Percentiles rank a stretch among this genome's conserved stretches.
These are phyloP conservation scores for Tranzscheliella williamsii DNA, from an alignment of 1,284 basidiomycete species.

Conservation along the genomic window DNA sequence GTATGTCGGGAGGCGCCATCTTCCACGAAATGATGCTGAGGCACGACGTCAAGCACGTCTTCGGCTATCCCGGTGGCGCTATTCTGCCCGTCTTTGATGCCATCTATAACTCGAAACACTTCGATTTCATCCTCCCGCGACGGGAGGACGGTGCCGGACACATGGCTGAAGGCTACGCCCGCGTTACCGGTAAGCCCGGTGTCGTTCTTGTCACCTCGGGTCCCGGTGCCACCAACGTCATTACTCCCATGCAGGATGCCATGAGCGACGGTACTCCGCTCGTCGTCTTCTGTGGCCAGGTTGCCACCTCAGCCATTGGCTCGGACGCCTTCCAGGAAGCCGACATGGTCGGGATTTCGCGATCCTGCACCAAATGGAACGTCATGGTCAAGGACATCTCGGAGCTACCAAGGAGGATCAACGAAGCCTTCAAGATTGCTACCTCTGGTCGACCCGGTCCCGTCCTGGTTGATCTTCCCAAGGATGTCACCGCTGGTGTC, in stretches of 20 bases:
- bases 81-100: conserved; percentile 99
- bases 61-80: conserved; percentile 96
- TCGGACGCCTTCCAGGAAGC: conserved; percentile 99
- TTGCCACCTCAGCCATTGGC: conserved; percentile 95
- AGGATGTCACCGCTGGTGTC: conserved; percentile 93
- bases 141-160: conserved; percentile 98
- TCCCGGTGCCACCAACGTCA: conserved; percentile 94
- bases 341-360: conserved; percentile 91
- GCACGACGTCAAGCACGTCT: conserved; percentile 93
- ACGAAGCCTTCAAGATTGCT: conserved; percentile 99
- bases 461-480: conserved; percentile 94
- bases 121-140: conserved; percentile 91
- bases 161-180: conserved; percentile 98
- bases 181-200: conserved; percentile 95
- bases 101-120: conserved; percentile 93
- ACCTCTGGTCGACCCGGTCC: conserved; percentile 94
- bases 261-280: conserved; percentile 91
- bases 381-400: conserved; percentile 98
- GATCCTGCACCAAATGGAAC: conserved; percentile 99
- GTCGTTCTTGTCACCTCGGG: conserved; percentile 97
- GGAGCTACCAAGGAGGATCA: conserved; percentile 91
- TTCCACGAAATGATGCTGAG: conserved; percentile 99
- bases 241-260: conserved; percentile 98
- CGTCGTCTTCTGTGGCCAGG: conserved; percentile 95
- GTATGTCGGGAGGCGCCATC: conserved; percentile 92